Base-by-base conservation (phyloP, 176 grass and related monocot species). In the Oryza longistaminata region DNA sequence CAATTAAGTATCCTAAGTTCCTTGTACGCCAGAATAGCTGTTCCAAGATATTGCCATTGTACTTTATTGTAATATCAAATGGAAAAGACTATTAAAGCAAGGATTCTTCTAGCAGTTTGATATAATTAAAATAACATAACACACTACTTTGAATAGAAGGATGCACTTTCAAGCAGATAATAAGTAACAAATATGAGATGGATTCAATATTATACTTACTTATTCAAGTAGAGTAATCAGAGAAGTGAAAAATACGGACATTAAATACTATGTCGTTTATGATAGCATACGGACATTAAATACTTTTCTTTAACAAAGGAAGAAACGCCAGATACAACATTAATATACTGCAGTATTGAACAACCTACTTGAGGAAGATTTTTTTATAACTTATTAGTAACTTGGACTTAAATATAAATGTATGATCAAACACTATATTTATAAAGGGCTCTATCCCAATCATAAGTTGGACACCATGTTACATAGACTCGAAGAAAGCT, bases 11-110 rank as follows among this genome's bases (percentile, higher is more conserved):
- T 76, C 93, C 89, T 50, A 92, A 76, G 11, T 94, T 92, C 81
- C 88, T 92, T 69, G 93, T 96, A 71, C 93, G 96, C 96, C 96
- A 99, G 85, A 92, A 96, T 46, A 99, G 69, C 96, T 99, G 91
- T 90, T 88, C 78, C 37, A 86, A 81, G n/a, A 74, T 33, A 87
- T 83, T 66, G 50, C 0, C 19, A 71, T 6, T 76, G 7, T 75
- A 71, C 77, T 68, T 81, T 34, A 84, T 80, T 85, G 86, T 24
- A 67, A 25, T 67, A 73, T 64, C 27, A 79, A 68, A 79, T 80
- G 42, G 9, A 78, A 22, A 33, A 69, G 48, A 21, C 6, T 25
- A 82, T 45, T 64, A 44, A 66, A 73, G 66, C 10, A 77, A 2
- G 0, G 29, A 22, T n/a, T 76, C 46, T 78, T 81, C 27, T 43